These are phyloP conservation scores for Eimeria falciformis DNA, from an alignment of 169 alveolate species.

Conservation along the genomic window DNA sequence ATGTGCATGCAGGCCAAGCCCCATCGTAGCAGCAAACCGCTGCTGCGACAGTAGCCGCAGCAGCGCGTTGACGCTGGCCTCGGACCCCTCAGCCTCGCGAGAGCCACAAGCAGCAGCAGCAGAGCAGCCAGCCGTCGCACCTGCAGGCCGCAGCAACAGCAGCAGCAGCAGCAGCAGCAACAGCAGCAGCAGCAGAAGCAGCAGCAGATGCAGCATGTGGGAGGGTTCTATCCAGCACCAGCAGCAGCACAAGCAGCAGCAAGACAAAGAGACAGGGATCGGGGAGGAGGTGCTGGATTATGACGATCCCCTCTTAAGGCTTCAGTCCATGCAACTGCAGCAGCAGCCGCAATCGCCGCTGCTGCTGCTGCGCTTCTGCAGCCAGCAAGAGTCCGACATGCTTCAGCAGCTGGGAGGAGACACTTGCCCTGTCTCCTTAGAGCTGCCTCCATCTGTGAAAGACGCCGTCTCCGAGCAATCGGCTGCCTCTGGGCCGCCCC, in stretches of 20 bases:
- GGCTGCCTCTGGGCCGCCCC: slow-evolving; percentile 27
- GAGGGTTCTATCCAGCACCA: no score
- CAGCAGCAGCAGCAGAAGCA: slow-evolving; percentile 49
- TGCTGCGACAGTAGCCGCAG: slow-evolving; percentile 57
- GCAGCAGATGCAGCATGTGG: slow-evolving; percentile 52
- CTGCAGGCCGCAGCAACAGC: slow-evolving; percentile 21
- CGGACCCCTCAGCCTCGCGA: background rate
- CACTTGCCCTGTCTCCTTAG: slow-evolving; percentile 6
- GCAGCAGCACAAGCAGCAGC: slow-evolving; percentile 25
- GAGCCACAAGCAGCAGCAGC: background rate
- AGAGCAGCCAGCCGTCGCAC: background rate
- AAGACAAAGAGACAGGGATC: slow-evolving; percentile 3
- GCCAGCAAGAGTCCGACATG: slow-evolving; percentile 41
- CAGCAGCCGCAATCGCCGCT: slow-evolving; percentile 55
- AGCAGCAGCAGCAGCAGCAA: slow-evolving; percentile 32
- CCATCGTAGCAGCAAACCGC: background rate
- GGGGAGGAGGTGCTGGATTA: slow-evolving; percentile 4
- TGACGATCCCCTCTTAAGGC: slow-evolving; percentile 52
- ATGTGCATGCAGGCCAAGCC: slow-evolving; percentile 56
- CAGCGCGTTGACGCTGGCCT: background rate
- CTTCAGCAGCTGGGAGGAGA: slow-evolving; percentile 54
- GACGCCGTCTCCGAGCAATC: slow-evolving; percentile 7
- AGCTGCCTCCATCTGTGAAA: background rate
- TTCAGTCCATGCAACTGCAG: slow-evolving; percentile 49
- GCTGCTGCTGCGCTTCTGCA: slow-evolving; percentile 69